A percentile compares a stretch with the other conserved stretches of the same genome.
phyloP scores from a whole-genome alignment of 306 rosid genomes.

The Amphicarpaea edgeworthii region DNA sequence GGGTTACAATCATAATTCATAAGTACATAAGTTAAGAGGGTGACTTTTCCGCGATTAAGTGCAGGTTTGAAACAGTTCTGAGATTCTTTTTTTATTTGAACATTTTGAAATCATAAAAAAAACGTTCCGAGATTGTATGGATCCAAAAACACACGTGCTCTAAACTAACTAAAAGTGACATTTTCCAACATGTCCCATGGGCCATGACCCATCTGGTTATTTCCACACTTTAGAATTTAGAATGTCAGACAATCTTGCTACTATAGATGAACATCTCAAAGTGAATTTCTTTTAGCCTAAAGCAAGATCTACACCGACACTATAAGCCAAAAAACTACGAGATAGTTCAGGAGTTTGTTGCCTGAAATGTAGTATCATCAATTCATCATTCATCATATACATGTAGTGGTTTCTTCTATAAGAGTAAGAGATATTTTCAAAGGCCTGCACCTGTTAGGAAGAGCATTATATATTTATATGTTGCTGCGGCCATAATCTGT shows the following conservation, averaged over 20 bases:
- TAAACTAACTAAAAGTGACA: not conserved
- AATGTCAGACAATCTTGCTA: not conserved
- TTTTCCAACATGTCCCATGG: not conserved
- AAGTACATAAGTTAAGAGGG: not conserved
- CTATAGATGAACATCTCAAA: too few relatives aligned
- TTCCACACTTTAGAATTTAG: not conserved
- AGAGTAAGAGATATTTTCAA: not conserved
- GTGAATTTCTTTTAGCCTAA: not conserved
- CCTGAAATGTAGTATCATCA: not conserved
- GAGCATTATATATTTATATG: not conserved
- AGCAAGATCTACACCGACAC: not conserved
- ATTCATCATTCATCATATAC: too few relatives aligned
- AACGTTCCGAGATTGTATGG: not conserved
- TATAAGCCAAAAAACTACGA: not conserved
- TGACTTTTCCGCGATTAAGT: not conserved
- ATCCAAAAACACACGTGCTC: not conserved
- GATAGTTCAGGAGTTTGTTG: not conserved
- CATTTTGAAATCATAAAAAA: conserved; percentile 3
- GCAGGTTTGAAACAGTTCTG: not conserved
- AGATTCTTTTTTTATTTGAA: not conserved
- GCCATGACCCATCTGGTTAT: not conserved
- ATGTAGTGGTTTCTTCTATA: not conserved
- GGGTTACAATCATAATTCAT: not conserved
- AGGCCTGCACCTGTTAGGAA: not conserved
- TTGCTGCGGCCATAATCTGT: not conserved